These are phyloP conservation scores for Ceratobasidium sp. DNA, from an alignment of 1,284 basidiomycete species.

Conservation along the genomic window DNA sequence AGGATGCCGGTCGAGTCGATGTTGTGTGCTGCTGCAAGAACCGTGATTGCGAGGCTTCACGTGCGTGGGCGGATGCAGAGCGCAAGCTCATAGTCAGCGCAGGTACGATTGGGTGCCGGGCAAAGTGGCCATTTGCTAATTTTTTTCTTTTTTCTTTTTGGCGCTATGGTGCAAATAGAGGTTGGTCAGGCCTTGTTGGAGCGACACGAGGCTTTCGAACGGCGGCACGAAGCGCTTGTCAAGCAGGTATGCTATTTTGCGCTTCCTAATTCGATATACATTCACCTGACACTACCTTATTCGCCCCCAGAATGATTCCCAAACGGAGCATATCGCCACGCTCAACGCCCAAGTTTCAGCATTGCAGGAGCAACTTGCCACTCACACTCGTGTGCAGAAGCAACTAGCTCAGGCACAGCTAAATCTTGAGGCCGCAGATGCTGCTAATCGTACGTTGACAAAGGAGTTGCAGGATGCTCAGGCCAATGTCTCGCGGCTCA, in stretches of 20 bases:
- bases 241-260: slow-evolving; percentile 28
- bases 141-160: background rate
- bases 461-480: slow-evolving; percentile 81
- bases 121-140: slow-evolving; percentile 4
- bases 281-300: background rate
- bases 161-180: slow-evolving; percentile 57
- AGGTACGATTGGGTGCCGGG: slow-evolving; percentile 58
- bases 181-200: slow-evolving; percentile 89
- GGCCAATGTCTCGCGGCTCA: slow-evolving; percentile 68
- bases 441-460: slow-evolving; percentile 73
- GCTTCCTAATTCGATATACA: slow-evolving; percentile 9
- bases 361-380: slow-evolving; percentile 26
- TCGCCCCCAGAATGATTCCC: slow-evolving; percentile 28
- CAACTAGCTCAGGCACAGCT: slow-evolving; percentile 77
- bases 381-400: slow-evolving; percentile 55
- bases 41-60: slow-evolving; percentile 66
- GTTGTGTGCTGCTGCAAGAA: slow-evolving; percentile 69
- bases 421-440: slow-evolving; percentile 81
- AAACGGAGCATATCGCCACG: slow-evolving; percentile 40
- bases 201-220: slow-evolving; percentile 83
- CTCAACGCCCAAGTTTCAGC: slow-evolving; percentile 39
- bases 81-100: slow-evolving; percentile 77
- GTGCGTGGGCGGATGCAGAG: slow-evolving; percentile 69
- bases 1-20: slow-evolving; percentile 50
- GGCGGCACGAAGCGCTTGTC: slow-evolving; percentile 64